Conservation (phyloP, 2,329 filamentous ascomycete genomes). For the Fusarium marasasianum region DNA sequence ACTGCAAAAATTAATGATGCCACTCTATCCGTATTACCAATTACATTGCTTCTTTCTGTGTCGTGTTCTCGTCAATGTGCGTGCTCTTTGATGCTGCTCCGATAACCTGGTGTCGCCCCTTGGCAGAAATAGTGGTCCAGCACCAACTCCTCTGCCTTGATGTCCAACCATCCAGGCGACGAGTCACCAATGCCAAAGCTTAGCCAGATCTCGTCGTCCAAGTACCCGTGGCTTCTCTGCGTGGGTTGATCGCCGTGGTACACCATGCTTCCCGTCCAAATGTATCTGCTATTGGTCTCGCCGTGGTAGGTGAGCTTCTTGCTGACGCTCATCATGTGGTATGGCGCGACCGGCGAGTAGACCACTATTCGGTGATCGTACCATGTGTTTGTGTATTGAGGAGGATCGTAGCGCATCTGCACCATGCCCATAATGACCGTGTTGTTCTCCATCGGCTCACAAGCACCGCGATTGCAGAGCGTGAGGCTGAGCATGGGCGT, state of each 20-base stretch:
- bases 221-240: constrained; percentile 28
- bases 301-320: constrained; percentile 39
- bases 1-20: constrained; percentile 11
- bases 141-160: constrained; percentile 33
- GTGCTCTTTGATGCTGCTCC: constrained; percentile 21
- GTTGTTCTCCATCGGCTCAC: constrained; percentile 31
- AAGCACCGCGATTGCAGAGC: constrained; percentile 31
- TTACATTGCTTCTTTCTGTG: constrained; percentile 15
- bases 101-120: constrained; percentile 16
- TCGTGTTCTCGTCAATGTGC: constrained; percentile 28
- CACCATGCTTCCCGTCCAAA: constrained; percentile 39
- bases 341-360: constrained; percentile 31
- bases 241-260: constrained; percentile 22
- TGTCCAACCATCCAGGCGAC: constrained; percentile 34
- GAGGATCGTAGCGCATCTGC: constrained; percentile 38
- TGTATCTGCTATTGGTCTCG: constrained; percentile 35
- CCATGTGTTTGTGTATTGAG: constrained; percentile 34
- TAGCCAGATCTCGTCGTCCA: constrained; percentile 36
- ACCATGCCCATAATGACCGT: constrained; percentile 37
- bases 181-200: constrained; percentile 39
- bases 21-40: constrained; percentile 26
- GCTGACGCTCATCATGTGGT: constrained; percentile 36
- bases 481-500: constrained; percentile 40
- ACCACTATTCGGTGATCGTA: constrained; percentile 38
- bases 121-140: constrained; percentile 35